Evolutionary conservation across 164 flowering plant genomes (phyloP).

Genomic region (Houttuynia cordata): DNA sequence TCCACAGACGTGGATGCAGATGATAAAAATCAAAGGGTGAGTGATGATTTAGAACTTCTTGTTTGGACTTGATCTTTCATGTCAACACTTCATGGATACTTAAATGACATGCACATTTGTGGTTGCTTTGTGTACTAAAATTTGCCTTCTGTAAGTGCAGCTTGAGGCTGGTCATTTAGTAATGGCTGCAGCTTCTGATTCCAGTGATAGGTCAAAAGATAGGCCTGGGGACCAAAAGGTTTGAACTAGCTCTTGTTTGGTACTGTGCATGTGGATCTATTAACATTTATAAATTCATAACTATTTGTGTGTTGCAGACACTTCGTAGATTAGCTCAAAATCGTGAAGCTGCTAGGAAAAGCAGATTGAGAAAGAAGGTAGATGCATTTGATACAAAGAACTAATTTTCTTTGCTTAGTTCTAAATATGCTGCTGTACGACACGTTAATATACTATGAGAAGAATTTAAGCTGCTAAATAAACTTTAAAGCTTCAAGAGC

Average conservation of each 20-base stretch:
- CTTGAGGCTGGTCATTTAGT: constrained; percentile 40
- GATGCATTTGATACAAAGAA: background rate
- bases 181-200: constrained; percentile 49
- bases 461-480: too few relatives aligned
- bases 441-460: too few relatives aligned
- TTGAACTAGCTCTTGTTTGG: background rate
- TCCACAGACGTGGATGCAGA: constrained; percentile 80
- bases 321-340: constrained; percentile 93
- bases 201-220: constrained; percentile 81
- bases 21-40: constrained; percentile 52
- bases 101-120: background rate
- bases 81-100: background rate
- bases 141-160: constrained; percentile 20
- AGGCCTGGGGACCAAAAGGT: constrained; percentile 83
- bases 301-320: constrained; percentile 32
- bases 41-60: background rate
- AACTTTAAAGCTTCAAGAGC: too few relatives aligned
- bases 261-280: too few relatives aligned
- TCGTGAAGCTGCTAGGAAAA: constrained; percentile 99
- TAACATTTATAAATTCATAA: background rate
- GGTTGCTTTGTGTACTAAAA: background rate
- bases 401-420: background rate
- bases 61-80: background rate
- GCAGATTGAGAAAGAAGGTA: constrained; percentile 86
- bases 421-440: background rate